Base-by-base conservation (phyloP, 2,329 filamentous ascomycete genomes). In the Fusarium sp. region DNA sequence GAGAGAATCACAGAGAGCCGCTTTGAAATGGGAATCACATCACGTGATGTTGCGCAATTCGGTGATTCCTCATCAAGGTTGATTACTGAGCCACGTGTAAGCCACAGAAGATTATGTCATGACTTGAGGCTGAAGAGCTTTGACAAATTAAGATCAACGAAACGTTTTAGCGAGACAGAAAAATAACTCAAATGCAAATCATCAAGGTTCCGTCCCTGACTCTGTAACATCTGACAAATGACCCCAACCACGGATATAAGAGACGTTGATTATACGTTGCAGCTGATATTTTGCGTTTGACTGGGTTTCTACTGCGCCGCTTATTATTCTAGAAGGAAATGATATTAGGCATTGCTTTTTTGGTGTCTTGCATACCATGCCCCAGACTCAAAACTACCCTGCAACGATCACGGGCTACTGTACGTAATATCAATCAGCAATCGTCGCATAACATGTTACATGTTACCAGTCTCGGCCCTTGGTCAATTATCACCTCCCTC, bases 31-130 rank as follows among this genome's bases (percentile, higher is more conserved):
- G 70, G 73, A 77, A 76, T 72, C 13, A 17, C 24, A 12, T 33
- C 75, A 77, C 73, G 75, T 77, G 75, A 75, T 7, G 63, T 69
- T 64, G 58, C 70, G 71, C 64, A 55, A 77, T 77, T 73, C 14
- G 18, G 17, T 44, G 69, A 72, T 69, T 72, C 39, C 31, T 48
- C 42, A 54, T 35, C 31, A 48, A 28, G n/a, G n/a, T 12, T 38
- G 55, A 26, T 45, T 35, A 45, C 33, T 48, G 28, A 55, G 69
- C 69, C 69, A 69, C 52, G 24, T 26, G 18, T 68, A 1, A 64
- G 64, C 69, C 64, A 72, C 69, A 28, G 18, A 24, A 17, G 13
- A 24, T 62, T 49, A 67, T 44, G 41, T 55, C 39, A 55, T 20
- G 24, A 17, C 15, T 1, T 38, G 52, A 58, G 58, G 64, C 64